A percentile compares a stretch with the other conserved stretches of the same genome.
These are phyloP conservation scores for Westerdykella aurantiaca DNA, from an alignment of 2,329 filamentous ascomycete species.

Conservation along the genomic window DNA sequence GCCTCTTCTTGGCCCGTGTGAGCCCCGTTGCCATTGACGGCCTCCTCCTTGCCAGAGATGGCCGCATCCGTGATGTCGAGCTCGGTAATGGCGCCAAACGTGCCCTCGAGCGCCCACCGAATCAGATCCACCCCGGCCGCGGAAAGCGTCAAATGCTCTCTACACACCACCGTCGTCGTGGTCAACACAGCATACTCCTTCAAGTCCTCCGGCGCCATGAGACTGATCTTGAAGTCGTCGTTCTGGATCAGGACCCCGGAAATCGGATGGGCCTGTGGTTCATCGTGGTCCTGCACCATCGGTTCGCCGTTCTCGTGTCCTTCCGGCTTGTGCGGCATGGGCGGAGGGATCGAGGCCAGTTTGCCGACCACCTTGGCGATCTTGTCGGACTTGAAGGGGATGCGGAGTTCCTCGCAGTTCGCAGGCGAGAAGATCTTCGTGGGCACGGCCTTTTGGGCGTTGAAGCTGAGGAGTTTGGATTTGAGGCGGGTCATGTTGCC, in stretches of 20 bases:
- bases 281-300: conserved; percentile 13
- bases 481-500: conserved; percentile 98
- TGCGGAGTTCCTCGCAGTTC: conserved; percentile 91
- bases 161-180: conserved; percentile 89
- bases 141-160: conserved; percentile 79
- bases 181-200: conserved; percentile 95
- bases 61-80: conserved; percentile 23
- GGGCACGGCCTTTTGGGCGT: conserved; percentile 71
- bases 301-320: no score
- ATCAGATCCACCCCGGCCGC: conserved; percentile 88
- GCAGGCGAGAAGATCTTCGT: conserved; percentile 90
- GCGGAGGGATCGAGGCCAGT: conserved; percentile 73
- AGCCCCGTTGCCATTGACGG: conserved; percentile 36
- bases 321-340: conserved; percentile 37
- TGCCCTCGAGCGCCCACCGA: conserved; percentile 88
- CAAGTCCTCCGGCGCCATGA: conserved; percentile 95
- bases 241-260: conserved; percentile 93
- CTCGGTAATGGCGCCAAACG: conserved; percentile 71
- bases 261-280: conserved; percentile 54
- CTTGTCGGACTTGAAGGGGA: conserved; percentile 94
- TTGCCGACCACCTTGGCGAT: conserved; percentile 93
- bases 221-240: conserved; percentile 82
- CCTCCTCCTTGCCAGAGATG: conserved; percentile 30
- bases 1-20: conserved; percentile 47
- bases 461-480: conserved; percentile 88